These are phyloP conservation scores for Monosiga brevicollis DNA, from an alignment of 78 protist species.

Conservation along the genomic window DNA sequence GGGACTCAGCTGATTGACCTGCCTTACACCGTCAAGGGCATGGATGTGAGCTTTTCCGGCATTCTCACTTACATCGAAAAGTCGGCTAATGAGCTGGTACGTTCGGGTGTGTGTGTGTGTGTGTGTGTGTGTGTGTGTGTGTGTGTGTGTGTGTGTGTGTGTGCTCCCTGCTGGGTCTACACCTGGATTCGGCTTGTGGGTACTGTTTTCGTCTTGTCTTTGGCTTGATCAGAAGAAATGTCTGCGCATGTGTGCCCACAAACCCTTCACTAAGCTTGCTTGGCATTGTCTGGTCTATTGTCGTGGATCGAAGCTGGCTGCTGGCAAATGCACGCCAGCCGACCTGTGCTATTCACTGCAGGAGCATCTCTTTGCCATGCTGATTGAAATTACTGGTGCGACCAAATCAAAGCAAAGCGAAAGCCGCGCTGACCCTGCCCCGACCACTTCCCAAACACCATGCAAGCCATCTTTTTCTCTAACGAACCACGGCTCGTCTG, in stretches of 20 bases:
- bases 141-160: neutral
- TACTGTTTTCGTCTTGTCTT: neutral
- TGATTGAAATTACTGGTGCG: slow-evolving; percentile 90
- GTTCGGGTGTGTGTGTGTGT: neutral
- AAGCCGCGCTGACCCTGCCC: neutral
- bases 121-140: neutral
- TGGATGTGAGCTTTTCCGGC: neutral
- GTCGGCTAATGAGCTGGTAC: neutral
- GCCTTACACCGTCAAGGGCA: slow-evolving; percentile 39
- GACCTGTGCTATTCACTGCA: neutral
- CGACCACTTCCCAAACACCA: neutral
- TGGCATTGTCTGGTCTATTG: neutral
- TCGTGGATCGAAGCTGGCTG: neutral
- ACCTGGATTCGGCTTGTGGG: neutral
- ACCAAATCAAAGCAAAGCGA: too few relatives aligned
- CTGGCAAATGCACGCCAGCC: neutral
- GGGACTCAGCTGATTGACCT: slow-evolving; percentile 63
- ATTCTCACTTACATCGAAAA: neutral
- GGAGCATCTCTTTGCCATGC: slow-evolving; percentile 81
- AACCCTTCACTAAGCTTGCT: neutral
- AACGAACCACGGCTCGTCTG: neutral
- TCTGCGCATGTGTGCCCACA: neutral
- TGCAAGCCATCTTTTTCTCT: neutral
- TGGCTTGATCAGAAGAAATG: neutral
- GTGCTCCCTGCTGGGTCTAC: neutral